A percentile compares a stretch with the other conserved stretches of the same genome.
Evolutionary conservation across 257 asterid species (phyloP).

Genomic region (Solanum appendiculatum): DNA sequence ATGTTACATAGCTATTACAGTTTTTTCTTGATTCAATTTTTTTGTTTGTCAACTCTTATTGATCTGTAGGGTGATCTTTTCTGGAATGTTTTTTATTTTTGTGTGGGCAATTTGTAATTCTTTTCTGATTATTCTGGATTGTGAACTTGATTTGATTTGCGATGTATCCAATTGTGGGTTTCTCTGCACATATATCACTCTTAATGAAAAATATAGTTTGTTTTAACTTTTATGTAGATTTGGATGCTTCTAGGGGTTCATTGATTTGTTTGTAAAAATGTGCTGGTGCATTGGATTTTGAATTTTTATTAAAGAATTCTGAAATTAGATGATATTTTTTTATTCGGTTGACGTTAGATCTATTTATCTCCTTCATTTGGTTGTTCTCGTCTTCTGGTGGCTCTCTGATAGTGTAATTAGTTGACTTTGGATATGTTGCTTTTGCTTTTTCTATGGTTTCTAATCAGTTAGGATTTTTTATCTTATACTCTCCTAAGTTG

Average conservation of each 20-base stretch:
- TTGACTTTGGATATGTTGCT: neutral
- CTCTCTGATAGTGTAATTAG: neutral
- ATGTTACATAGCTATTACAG: neutral
- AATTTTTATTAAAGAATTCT: neutral
- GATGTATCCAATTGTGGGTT: neutral
- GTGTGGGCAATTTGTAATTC: neutral
- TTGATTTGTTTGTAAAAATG: neutral
- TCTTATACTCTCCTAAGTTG: neutral
- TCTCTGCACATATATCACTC: neutral
- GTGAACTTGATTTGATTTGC: neutral
- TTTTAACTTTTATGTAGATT: neutral
- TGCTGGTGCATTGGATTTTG: neutral
- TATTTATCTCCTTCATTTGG: neutral
- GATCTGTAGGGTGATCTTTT: neutral
- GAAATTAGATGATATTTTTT: neutral
- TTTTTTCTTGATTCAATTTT: neutral
- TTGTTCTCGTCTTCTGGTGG: neutral
- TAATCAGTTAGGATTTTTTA: neutral
- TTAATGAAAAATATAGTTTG: neutral
- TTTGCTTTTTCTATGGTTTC: neutral
- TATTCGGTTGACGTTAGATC: neutral
- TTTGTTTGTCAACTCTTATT: neutral
- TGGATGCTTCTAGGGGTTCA: neutral
- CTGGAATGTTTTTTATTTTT: neutral
- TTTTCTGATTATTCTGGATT: neutral